Base-by-base conservation (phyloP, 345 rosid genomes). In the Gossypium rotundifolium region DNA sequence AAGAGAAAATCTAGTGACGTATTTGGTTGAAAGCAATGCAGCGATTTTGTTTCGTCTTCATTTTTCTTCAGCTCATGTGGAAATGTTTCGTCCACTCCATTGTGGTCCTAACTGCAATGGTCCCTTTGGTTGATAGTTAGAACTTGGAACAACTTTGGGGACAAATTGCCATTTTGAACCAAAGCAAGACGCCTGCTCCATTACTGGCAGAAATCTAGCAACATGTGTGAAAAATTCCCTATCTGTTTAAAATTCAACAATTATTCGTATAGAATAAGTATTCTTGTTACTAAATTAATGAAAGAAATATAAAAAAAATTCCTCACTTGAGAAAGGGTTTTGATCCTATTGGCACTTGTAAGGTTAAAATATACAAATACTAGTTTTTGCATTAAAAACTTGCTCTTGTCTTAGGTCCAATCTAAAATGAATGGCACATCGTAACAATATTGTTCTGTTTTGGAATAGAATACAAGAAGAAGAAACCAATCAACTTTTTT, bases 291-390 rank as follows among this genome's bases (percentile, higher is more conserved):
- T 33, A 33, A 33, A 33, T 33, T 33, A 1, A 33, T 33, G 7
- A 33, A 33, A 33, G 40, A 33, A 33, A 33, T 33, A 33, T 33
- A 33, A 33, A 73, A 76, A 27, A 61, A 83, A 87, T 79, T 85
- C 80, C 78, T 85, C 81, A 80, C 86, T 73, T 74, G 17, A 75
- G 81, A 82, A 79, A 83, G 75, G 72, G 59, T 11, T 46, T 64
- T 70, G 40, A 33, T 66, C 49, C 76, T 70, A 33, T 75, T 68
- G 63, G 79, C 49, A 67, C 55, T 77, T 64, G 27, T 29, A 73
- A 78, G 79, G 38, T 62, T 2, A 40, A 62, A 29, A 78, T 75
- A 55, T 71, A 58, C 14, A 68, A 54, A 29, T 25, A 22, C 20
- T 14, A 17, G 23, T 49, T 54, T 45, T 61, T 9, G 58, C 17